Evolutionary conservation across 257 asterid species (phyloP), one percentile per base, ranked within the genome.

Genomic region (Thymus quinquecostatus): DNA sequence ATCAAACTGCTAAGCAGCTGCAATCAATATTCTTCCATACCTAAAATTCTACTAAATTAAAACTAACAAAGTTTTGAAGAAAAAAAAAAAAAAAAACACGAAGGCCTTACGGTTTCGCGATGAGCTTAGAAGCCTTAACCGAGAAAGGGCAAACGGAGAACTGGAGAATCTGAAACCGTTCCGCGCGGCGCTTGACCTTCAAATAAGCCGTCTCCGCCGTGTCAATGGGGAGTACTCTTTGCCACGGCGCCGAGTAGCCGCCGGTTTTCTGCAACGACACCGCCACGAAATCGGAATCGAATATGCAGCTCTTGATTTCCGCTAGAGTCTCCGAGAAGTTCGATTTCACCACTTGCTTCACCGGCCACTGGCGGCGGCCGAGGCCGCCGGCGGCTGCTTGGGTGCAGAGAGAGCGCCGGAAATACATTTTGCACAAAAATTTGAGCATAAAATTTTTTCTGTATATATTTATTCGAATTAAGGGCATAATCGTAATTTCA

Each of bases 61-160:
- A 63, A 66, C 34, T 63, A 21, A 76, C 28, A 53, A 60, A n/a
- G n/a, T 57, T 12, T n/a, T 51, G 55, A 56, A n/a, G n/a, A n/a
- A n/a, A n/a, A n/a, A n/a, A n/a, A n/a, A n/a, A n/a, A n/a, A 47
- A 30, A 53, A 80, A 65, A 21, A 21, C 21, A 45, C 58, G 75
- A 72, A 62, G 50, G 61, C 94, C 94, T 77, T 77, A 94, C 98
- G 99, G 97, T 71, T 89, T 81, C 45, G 89, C 92, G 50, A 81
- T 75, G 77, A 88, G 82, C 78, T 86, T 88, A 66, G 97, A 88
- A 44, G 73, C 92, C 57, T 81, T 66, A 49, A 84, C 76, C 11
- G 93, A 85, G 67, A 91, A 91, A 9, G 99, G 97, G 81, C 97
- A 94, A 81, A 91, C 92, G 27, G 97, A 87, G 63, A 91, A 91